Conservation (phyloP, 345 rosid genomes). For the Gossypium herbaceum region DNA sequence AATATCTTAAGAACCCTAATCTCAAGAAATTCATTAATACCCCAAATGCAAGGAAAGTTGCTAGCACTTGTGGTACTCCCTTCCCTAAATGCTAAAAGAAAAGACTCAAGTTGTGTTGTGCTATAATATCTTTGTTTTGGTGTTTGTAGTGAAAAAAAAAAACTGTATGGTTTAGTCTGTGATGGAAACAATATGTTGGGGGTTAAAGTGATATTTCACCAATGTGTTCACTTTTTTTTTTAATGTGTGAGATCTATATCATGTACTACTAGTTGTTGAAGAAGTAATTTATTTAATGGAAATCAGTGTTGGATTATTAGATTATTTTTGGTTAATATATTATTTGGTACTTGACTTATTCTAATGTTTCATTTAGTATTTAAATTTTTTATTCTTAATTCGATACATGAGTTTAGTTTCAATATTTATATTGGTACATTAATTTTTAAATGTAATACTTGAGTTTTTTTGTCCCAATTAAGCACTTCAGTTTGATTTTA, state of each 20-base stretch:
- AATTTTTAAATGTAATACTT: too few relatives aligned
- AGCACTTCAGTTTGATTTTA: too few relatives aligned
- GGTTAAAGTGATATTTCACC: conserved; percentile 24
- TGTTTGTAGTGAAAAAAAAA: conserved; percentile 6
- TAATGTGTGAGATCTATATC: conserved; percentile 14
- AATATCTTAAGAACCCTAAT: conserved; percentile 68
- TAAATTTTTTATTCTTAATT: too few relatives aligned
- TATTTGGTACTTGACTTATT: too few relatives aligned
- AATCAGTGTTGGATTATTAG: conserved; percentile 16
- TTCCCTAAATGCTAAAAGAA: conserved; percentile 59
- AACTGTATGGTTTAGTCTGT: not conserved
- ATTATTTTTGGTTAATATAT: too few relatives aligned
- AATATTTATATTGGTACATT: too few relatives aligned
- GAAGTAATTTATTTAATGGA: conserved; percentile 18
- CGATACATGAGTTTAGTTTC: too few relatives aligned
- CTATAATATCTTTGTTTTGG: not conserved
- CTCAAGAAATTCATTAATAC: conserved; percentile 66
- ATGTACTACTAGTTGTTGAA: conserved; percentile 4
- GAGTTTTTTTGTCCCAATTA: too few relatives aligned
- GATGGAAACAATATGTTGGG: conserved; percentile 22
- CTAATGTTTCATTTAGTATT: too few relatives aligned
- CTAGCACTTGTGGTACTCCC: conserved; percentile 75
- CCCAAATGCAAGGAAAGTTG: conserved; percentile 88
- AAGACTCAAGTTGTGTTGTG: conserved; percentile 13
- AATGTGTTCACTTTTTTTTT: conserved; percentile 15